A percentile compares a stretch with the other conserved stretches of the same genome.
These are phyloP conservation scores for Serendipita sp. DNA, from an alignment of 1,284 basidiomycete genomes.

Conservation along the genomic window DNA sequence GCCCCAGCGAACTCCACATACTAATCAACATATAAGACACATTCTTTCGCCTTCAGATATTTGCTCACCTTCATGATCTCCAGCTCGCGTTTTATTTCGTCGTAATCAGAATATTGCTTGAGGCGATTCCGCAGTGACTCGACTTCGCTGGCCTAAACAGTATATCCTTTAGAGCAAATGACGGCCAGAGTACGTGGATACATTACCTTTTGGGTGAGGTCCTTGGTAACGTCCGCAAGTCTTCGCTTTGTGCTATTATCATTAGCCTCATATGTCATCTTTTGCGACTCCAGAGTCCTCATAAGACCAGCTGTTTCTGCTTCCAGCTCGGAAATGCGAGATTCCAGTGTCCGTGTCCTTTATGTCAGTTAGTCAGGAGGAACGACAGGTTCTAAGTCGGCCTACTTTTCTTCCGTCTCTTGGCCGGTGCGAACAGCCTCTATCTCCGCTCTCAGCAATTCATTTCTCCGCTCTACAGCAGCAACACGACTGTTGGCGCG, in stretches of 20 bases:
- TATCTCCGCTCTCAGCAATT: constrained; percentile 84
- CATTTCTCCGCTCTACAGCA: constrained; percentile 84
- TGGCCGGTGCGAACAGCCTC: constrained; percentile 73
- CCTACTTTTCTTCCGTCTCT: constrained; percentile 60
- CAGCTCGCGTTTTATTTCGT: constrained; percentile 89
- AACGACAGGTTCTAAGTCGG: constrained; percentile 5
- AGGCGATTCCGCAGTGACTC: constrained; percentile 53
- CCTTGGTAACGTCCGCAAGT: constrained; percentile 45
- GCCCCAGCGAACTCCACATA: constrained; percentile 86
- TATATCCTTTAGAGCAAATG: constrained; percentile 9
- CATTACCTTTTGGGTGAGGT: constrained; percentile 42
- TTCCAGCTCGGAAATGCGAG: constrained; percentile 58
- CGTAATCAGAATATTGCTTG: constrained; percentile 70
- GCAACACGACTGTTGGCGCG: constrained; percentile 85
- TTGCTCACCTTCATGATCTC: constrained; percentile 87
- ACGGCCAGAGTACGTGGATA: not conserved
- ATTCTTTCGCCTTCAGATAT: not conserved
- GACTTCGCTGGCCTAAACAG: constrained; percentile 39
- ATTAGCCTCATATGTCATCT: constrained; percentile 36
- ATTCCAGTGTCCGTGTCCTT: constrained; percentile 59
- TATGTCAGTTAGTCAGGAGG: not conserved
- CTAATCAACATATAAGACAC: constrained; percentile 28
- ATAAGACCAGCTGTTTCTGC: constrained; percentile 58
- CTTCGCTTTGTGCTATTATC: constrained; percentile 38
- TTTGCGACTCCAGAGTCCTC: constrained; percentile 55